Percentiles rank a stretch among this genome's conserved stretches.
Evolutionary conservation across 2,329 filamentous ascomycete genomes (phyloP).

Genomic region (Colletotrichum karsti): DNA sequence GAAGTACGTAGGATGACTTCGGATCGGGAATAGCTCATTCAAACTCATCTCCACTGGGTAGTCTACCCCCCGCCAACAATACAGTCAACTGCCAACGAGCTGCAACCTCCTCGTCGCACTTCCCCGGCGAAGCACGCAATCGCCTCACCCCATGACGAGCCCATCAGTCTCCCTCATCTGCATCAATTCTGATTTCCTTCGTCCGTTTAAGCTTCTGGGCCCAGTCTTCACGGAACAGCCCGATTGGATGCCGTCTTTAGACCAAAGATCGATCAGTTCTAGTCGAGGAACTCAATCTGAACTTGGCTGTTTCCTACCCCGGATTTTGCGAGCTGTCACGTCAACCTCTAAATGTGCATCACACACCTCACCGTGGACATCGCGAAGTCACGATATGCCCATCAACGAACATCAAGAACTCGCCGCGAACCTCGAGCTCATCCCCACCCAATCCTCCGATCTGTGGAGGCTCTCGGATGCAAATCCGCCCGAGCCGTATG

Average conservation of each 20-base stretch:
- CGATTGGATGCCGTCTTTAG: constrained; percentile 1
- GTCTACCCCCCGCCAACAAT: too few relatives aligned
- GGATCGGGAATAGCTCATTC: too few relatives aligned
- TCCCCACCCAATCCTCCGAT: neutral
- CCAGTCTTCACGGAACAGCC: neutral
- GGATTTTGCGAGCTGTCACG: neutral
- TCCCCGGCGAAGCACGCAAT: too few relatives aligned
- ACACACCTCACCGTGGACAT: neutral
- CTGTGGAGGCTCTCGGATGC: constrained; percentile 5
- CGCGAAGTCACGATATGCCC: too few relatives aligned
- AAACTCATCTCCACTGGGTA: too few relatives aligned
- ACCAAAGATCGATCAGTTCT: neutral
- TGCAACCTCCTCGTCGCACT: too few relatives aligned
- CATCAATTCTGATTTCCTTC: neutral
- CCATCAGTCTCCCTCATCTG: neutral
- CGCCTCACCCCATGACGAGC: neutral
- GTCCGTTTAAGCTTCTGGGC: constrained; percentile 19
- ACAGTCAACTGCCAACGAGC: too few relatives aligned
- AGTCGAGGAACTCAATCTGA: neutral
- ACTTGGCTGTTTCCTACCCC: neutral
- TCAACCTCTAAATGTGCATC: neutral
- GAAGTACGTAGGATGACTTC: too few relatives aligned
- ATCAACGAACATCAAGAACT: too few relatives aligned
- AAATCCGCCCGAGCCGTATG: neutral
- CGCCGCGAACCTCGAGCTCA: too few relatives aligned